phyloP scores from a whole-genome alignment of 371 early-diverging fungal species.

The Mucor circinelloides region DNA sequence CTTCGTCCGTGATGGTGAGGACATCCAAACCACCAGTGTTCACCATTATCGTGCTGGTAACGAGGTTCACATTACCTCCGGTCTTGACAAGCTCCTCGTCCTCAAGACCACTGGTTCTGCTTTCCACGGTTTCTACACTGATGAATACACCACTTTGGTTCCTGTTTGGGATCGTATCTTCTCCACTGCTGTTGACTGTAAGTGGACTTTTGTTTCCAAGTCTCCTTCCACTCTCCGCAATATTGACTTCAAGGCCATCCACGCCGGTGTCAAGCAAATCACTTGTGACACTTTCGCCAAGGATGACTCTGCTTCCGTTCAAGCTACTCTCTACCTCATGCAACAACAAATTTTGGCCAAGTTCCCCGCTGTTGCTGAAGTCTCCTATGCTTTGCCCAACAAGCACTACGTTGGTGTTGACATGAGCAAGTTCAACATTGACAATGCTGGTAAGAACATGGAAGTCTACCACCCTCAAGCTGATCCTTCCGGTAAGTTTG shows the following conservation, averaged over 20 bases:
- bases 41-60: conserved; percentile 57
- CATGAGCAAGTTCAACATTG: conserved; percentile 73
- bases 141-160: conserved; percentile 77
- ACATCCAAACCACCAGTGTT: conserved; percentile 67
- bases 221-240: conserved; percentile 38
- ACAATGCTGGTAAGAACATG: conserved; percentile 69
- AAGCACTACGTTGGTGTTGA: conserved; percentile 83
- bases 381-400: conserved; percentile 82
- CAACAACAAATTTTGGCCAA: conserved; percentile 66
- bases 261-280: conserved; percentile 60
- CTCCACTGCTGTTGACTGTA: conserved; percentile 75
- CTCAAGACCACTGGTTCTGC: conserved; percentile 85
- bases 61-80: conserved; percentile 58
- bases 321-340: conserved; percentile 74
- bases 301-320: conserved; percentile 75
- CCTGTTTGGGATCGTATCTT: conserved; percentile 82
- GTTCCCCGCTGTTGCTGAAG: conserved; percentile 64
- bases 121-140: conserved; percentile 76
- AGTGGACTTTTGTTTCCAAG: conserved; percentile 62
- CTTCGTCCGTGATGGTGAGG: conserved; percentile 80
- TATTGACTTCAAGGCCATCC: conserved; percentile 61
- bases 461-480: conserved; percentile 77
- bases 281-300: conserved; percentile 72
- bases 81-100: conserved; percentile 65
- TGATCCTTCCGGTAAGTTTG: conserved; percentile 70